Evolutionary conservation across 345 rosid species (phyloP).

Genomic region (Litchi chinensis): DNA sequence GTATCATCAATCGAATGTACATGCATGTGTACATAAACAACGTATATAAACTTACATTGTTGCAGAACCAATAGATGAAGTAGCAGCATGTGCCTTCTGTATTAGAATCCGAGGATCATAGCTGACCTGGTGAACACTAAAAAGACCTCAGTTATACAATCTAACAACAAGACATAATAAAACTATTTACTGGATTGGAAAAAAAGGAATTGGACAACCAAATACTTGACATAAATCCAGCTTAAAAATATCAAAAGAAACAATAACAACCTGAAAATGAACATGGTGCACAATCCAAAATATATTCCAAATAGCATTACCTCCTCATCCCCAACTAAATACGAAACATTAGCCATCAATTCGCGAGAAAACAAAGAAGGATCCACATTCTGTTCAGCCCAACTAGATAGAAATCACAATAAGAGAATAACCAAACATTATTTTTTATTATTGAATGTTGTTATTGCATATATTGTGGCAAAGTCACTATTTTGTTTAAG

Average conservation of each 20-base stretch:
- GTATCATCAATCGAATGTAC: neutral
- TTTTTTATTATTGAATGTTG: neutral
- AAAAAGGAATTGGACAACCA: neutral
- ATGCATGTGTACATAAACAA: neutral
- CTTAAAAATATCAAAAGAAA: neutral
- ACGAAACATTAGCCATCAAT: constrained; percentile 68
- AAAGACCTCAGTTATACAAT: neutral
- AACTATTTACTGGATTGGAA: neutral
- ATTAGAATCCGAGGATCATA: constrained; percentile 78
- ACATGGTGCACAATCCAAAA: neutral
- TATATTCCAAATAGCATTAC: constrained; percentile 28
- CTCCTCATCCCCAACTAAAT: constrained; percentile 58
- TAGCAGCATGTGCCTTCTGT: constrained; percentile 79
- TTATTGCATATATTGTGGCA: neutral
- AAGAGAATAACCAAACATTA: neutral
- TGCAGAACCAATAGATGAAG: constrained; percentile 77
- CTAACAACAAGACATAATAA: neutral
- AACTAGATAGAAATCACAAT: constrained; percentile 48
- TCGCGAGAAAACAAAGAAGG: constrained; percentile 80
- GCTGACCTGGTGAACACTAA: constrained; percentile 50
- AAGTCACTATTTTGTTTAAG: neutral
- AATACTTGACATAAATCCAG: neutral
- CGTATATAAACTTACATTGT: constrained; percentile 52
- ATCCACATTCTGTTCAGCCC: constrained; percentile 91
- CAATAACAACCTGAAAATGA: neutral